Conservation (phyloP, 371 early-diverging fungal species). For the Rhizopus sp. region DNA sequence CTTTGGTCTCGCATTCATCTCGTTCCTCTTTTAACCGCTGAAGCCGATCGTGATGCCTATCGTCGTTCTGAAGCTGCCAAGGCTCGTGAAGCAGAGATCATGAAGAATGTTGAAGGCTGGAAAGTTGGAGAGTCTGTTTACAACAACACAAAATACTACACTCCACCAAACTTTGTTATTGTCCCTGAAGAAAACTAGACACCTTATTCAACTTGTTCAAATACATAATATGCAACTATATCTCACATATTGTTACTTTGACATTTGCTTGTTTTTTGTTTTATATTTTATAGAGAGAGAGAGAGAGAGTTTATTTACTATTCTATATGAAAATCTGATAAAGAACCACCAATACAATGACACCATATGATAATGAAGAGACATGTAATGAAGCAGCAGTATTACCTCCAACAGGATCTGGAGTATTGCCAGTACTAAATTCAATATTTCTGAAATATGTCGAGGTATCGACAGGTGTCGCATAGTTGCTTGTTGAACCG, state of each 20-base stretch:
- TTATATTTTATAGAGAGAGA: not conserved
- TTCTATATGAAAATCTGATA: constrained; percentile 5
- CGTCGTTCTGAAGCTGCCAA: constrained; percentile 80
- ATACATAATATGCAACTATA: not conserved
- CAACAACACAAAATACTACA: constrained; percentile 77
- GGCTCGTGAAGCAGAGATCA: constrained; percentile 82
- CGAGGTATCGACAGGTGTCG: constrained; percentile 38
- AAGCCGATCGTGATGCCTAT: constrained; percentile 90
- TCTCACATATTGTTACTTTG: not conserved
- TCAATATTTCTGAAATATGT: constrained; percentile 45
- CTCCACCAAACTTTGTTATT: constrained; percentile 60
- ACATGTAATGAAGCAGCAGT: constrained; percentile 4
- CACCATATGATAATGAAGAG: not conserved
- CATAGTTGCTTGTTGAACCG: constrained; percentile 39
- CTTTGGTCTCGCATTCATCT: constrained; percentile 92
- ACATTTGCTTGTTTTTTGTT: not conserved
- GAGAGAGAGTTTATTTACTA: not conserved
- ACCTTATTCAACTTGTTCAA: not conserved
- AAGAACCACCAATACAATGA: not conserved
- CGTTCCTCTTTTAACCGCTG: constrained; percentile 90
- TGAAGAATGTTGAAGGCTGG: constrained; percentile 86
- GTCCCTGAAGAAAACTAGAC: constrained; percentile 49
- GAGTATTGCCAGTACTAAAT: constrained; percentile 33
- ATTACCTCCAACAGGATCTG: constrained; percentile 15
- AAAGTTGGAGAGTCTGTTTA: constrained; percentile 83